Conservation (phyloP, 495 filamentous ascomycete species). For the Trypethelium eluteriae region DNA sequence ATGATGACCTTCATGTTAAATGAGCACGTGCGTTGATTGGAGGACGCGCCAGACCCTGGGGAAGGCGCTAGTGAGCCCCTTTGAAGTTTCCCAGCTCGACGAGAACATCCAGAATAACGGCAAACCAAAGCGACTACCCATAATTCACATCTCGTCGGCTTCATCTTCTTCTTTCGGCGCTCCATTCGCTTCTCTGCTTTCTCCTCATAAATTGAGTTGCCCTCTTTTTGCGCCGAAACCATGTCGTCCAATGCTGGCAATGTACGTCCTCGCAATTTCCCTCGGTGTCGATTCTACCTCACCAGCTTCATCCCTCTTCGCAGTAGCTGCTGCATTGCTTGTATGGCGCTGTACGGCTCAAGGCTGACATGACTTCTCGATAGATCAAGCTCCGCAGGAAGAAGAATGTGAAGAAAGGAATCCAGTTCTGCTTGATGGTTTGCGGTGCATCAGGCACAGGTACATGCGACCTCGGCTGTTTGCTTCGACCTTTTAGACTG, state of each 20-base stretch:
- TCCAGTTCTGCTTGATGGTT: constrained; percentile 99
- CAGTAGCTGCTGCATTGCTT: no score
- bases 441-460: constrained; percentile 97
- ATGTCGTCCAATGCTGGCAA: constrained; percentile 6
- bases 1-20: background rate
- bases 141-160: background rate
- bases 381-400: constrained; percentile 86
- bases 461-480: constrained; percentile 42
- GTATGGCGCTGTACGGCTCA: background rate
- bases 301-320: background rate
- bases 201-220: background rate
- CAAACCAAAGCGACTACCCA: background rate
- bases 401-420: constrained; percentile 99
- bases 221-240: background rate
- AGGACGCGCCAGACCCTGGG: background rate
- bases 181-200: background rate
- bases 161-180: background rate
- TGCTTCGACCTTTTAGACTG: constrained; percentile 14
- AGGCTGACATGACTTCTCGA: constrained; percentile 17
- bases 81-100: constrained; percentile 9
- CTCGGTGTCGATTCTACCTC: background rate
- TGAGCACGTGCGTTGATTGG: constrained; percentile 4
- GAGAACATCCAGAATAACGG: background rate
- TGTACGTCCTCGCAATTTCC: constrained; percentile 9
- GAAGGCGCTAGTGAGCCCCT: constrained; percentile 10